These are phyloP conservation scores for Antrodiella citrinella DNA, from an alignment of 768 basidiomycete genomes.

Conservation along the genomic window DNA sequence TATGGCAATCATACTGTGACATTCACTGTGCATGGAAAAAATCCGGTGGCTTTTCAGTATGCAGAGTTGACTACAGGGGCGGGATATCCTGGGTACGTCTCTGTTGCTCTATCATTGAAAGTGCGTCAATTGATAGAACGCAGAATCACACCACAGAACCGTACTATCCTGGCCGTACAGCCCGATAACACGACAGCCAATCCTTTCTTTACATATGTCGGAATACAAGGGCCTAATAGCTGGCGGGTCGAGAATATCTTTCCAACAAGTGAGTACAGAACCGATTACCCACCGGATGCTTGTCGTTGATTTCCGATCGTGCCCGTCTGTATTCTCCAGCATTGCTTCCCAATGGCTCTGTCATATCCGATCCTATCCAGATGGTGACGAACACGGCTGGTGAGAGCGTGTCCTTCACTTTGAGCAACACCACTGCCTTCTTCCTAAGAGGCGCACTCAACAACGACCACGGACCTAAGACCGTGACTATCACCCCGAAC, in stretches of 20 bases:
- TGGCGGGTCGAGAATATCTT: not conserved
- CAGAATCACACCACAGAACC: too few relatives aligned
- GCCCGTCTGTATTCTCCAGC: too few relatives aligned
- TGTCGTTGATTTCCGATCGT: too few relatives aligned
- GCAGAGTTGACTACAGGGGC: not conserved
- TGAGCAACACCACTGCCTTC: not conserved
- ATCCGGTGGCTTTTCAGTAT: not conserved
- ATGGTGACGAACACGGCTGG: not conserved
- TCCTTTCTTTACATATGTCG: not conserved
- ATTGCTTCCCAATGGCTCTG: not conserved
- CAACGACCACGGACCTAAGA: not conserved
- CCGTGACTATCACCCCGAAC: not conserved
- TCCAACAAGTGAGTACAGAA: too few relatives aligned
- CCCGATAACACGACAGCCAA: not conserved
- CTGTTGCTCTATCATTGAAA: too few relatives aligned
- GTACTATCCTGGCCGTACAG: not conserved
- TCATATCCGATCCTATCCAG: not conserved
- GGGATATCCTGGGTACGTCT: not conserved
- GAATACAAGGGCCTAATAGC: not conserved
- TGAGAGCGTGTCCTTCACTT: not conserved
- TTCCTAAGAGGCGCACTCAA: not conserved
- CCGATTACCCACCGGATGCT: too few relatives aligned
- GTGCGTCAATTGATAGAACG: too few relatives aligned
- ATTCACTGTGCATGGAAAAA: not conserved
- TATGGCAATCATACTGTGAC: not conserved